Evolutionary conservation across 345 rosid species (phyloP).

Genomic region (Pugionium cornutum): DNA sequence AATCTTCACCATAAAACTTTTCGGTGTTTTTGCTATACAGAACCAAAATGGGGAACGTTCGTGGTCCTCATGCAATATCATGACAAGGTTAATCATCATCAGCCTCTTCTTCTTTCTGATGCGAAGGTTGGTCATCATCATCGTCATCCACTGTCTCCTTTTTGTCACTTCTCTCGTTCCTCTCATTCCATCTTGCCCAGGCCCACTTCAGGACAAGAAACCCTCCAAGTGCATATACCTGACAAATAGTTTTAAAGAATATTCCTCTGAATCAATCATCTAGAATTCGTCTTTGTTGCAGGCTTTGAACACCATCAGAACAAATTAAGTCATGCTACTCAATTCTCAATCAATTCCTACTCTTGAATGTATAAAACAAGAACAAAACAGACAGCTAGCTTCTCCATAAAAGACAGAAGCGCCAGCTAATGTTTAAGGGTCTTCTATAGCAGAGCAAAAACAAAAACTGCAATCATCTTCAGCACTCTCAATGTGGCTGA

Average conservation of each 20-base stretch:
- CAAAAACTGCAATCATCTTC: slow-evolving; percentile 12
- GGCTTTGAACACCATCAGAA: slow-evolving; percentile 6
- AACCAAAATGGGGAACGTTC: slow-evolving; percentile 22
- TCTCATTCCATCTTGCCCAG: slow-evolving; percentile 87
- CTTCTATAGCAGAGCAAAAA: background rate
- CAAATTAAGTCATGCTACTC: background rate
- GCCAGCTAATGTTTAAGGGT: background rate
- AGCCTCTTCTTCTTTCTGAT: slow-evolving; percentile 41
- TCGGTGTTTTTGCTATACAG: slow-evolving; percentile 37
- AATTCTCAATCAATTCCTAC: background rate
- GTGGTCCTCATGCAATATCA: slow-evolving; percentile 20
- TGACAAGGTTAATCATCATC: slow-evolving; percentile 35
- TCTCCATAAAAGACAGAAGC: background rate
- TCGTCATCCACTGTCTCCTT: slow-evolving; percentile 43
- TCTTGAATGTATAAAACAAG: background rate
- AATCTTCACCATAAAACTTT: slow-evolving; percentile 20
- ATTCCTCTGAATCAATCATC: background rate
- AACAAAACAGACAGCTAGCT: background rate
- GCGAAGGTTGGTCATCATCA: slow-evolving; percentile 28
- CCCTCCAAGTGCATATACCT: slow-evolving; percentile 87
- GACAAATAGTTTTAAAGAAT: slow-evolving; percentile 13
- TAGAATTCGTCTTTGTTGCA: slow-evolving; percentile 19
- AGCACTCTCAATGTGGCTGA: background rate
- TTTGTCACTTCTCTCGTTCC: slow-evolving; percentile 58
- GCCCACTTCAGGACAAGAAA: slow-evolving; percentile 76